phyloP scores from a whole-genome alignment of 495 filamentous ascomycete species.

The Xylaria venustula region DNA sequence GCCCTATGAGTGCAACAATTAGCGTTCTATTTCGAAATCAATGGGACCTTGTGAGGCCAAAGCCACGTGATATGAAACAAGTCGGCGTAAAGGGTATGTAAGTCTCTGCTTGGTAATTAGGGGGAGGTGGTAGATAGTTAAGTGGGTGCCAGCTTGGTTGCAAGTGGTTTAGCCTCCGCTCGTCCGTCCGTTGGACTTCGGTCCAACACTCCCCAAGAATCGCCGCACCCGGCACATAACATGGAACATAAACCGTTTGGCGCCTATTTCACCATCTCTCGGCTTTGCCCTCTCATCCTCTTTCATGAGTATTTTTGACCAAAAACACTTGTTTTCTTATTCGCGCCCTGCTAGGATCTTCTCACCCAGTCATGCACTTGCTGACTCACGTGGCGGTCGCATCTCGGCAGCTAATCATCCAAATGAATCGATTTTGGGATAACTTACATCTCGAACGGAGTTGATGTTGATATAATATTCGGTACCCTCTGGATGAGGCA shows the following conservation, averaged over 20 bases:
- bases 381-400: slow-evolving; percentile 3
- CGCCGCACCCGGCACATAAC: slow-evolving; percentile 3
- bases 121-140: slow-evolving; percentile 8
- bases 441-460: slow-evolving; percentile 82
- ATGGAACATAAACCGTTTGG: background rate
- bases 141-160: slow-evolving; percentile 31
- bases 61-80: slow-evolving; percentile 16
- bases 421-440: slow-evolving; percentile 4
- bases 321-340: background rate
- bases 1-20: slow-evolving; percentile 60
- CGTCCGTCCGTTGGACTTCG: slow-evolving; percentile 43
- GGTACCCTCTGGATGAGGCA: slow-evolving; percentile 86
- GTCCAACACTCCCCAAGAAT: slow-evolving; percentile 14
- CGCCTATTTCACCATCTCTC: background rate
- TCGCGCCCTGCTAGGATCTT: background rate
- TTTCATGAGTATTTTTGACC: background rate
- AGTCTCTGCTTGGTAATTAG: slow-evolving; percentile 20
- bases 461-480: slow-evolving; percentile 99
- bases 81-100: slow-evolving; percentile 7
- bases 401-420: background rate
- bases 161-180: slow-evolving; percentile 57
- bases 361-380: slow-evolving; percentile 20
- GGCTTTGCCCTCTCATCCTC: slow-evolving; percentile 3
- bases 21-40: slow-evolving; percentile 23
- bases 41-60: slow-evolving; percentile 3